Base-by-base conservation (phyloP, 345 rosid genomes). In the Populus tremula region DNA sequence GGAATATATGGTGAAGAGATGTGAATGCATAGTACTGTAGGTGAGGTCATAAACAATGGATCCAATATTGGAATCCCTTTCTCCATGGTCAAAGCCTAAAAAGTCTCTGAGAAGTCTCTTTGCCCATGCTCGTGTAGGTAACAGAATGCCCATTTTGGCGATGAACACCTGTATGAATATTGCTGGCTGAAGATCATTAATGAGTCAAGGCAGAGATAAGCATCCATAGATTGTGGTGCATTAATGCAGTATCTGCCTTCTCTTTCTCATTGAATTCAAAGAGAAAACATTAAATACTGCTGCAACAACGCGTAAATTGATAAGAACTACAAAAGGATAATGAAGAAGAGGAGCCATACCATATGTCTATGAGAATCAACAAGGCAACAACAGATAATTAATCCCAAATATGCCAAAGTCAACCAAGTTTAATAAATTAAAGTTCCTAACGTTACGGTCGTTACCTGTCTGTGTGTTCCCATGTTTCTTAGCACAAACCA, bases 301-400 rank as follows among this genome's bases (percentile, higher is more conserved):
- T 67, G 71, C 71, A 38, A 23, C 9, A 41, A 21, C 41, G 81
- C 75, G 49, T 77, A 8, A 70, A 8, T 66, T 72, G 74, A 76
- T 77, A 77, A 74, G 74, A 35, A 70, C 65, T 8, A 70, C 18
- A 5, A 39, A 53, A 14, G 39, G 73, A 82, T 47, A 77, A 79
- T 77, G 69, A 39, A 47, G 71, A 45, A 18, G n/a, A 47, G 50
- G 31, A 36, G n/a, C 20, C 41, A 39, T 3, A 23, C 8, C 23
- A 29, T 67, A 5, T 7, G 5, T 6, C 4, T 20, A 16, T 2
- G 25, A 21, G 23, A 16, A 43, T 25, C 59, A 16, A 38, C 50
- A 45, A 70, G 79, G 64, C 82, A 78, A 75, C 50, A 14, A 45
- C 72, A 69, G 5, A 10, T 3, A 2, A 13, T 72, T 31, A n/a